These are phyloP conservation scores for Wakefieldia striispora DNA, from an alignment of 768 basidiomycete species.

Conservation along the genomic window DNA sequence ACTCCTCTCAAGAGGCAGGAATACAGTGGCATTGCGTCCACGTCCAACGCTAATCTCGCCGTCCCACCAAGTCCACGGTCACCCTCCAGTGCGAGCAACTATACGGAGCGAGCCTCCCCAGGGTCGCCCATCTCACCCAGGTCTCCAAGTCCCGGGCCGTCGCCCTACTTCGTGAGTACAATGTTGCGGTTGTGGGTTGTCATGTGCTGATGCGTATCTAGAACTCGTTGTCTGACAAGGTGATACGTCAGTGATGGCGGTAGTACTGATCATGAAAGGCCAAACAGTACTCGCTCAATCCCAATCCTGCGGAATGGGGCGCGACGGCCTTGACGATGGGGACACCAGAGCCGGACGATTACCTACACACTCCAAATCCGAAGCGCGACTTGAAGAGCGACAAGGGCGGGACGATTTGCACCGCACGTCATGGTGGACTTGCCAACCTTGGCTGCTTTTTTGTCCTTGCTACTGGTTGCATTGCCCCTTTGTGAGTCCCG, in stretches of 20 bases:
- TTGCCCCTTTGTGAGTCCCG: slow-evolving; percentile 56
- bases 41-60: slow-evolving; percentile 20
- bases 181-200: neutral
- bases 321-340: slow-evolving; percentile 41
- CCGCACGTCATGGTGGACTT: slow-evolving; percentile 58
- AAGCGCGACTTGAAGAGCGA: too few species aligned
- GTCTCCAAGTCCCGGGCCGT: slow-evolving; percentile 30
- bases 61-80: slow-evolving; percentile 19
- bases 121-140: slow-evolving; percentile 11
- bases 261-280: neutral
- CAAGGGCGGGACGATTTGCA: slow-evolving; percentile 56
- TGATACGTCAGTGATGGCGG: neutral
- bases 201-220: slow-evolving; percentile 3
- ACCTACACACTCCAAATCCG: slow-evolving; percentile 63
- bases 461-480: slow-evolving; percentile 45
- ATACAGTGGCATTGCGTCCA: slow-evolving; percentile 27
- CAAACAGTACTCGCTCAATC: slow-evolving; percentile 37
- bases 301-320: slow-evolving; percentile 51
- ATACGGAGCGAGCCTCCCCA: slow-evolving; percentile 15
- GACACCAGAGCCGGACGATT: slow-evolving; percentile 57
- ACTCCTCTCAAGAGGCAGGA: slow-evolving; percentile 24
- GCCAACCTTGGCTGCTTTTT: slow-evolving; percentile 67
- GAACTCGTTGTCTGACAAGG: slow-evolving; percentile 31
- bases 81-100: slow-evolving; percentile 21
- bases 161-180: slow-evolving; percentile 24